Evolutionary conservation across 225 moss, liverwort and hornwort genomes (phyloP).

Genomic region (Lunularia cruciata): DNA sequence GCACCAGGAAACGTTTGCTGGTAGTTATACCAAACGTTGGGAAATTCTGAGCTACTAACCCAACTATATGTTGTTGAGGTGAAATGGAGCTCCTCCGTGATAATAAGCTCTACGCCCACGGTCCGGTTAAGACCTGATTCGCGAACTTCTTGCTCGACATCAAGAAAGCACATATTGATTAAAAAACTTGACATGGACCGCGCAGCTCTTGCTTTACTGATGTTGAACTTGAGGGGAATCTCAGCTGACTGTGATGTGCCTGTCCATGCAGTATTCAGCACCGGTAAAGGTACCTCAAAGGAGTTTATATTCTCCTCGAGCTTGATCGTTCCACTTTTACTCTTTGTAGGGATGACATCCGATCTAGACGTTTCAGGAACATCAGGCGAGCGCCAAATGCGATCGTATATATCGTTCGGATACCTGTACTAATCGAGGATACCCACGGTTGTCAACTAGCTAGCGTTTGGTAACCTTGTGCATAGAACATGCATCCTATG

Average conservation of each 20-base stretch:
- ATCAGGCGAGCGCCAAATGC: not conserved
- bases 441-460: no score
- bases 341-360: not conserved
- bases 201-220: not conserved
- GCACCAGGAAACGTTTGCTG: no score
- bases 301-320: no score
- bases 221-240: conserved; percentile 1
- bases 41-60: no score
- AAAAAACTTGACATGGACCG: not conserved
- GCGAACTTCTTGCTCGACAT: not conserved
- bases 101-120: no score
- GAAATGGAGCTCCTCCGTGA: no score
- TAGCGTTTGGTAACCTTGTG: no score
- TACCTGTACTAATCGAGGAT: conserved; percentile 7
- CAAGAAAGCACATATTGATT: not conserved
- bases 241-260: not conserved
- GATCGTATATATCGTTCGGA: conserved; percentile 13
- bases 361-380: not conserved
- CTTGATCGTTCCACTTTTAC: not conserved
- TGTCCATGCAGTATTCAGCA: not conserved
- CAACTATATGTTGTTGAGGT: no score
- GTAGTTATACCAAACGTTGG: no score
- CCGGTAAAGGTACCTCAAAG: not conserved
- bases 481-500: no score
- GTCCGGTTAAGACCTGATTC: no score